Evolutionary conservation across 2,329 filamentous ascomycete genomes (phyloP), one percentile per base, ranked within the genome.

Genomic region (Botrytis tulipae): DNA sequence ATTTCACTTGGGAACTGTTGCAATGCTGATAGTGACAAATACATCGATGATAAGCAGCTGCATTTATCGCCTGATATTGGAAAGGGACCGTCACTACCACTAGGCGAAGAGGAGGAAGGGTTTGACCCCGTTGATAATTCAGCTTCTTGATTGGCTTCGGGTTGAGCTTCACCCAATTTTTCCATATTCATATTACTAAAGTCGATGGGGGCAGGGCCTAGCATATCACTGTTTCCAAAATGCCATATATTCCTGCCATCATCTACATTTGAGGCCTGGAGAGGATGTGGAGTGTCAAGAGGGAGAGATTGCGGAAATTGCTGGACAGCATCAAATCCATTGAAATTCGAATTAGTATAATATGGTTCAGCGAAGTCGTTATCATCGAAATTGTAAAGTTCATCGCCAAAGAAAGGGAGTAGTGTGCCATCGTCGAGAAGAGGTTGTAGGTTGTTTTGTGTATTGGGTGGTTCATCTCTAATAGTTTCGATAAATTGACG

Each of bases 401-500:
- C 73, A 60, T 75, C 65, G 20, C 48, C 73, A 63, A 60, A 40
- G 25, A 74, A 57, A 61, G 75, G 73, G 22, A 76, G 77, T 7
- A 76, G 12, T 57, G 71, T 67, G n/a, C 70, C 75, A 35, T 75
- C 35, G 35, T 77, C 75, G 40, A 73, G 63, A n/a, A 60, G 29
- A 44, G 74, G 42, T 14, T 70, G 66, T 65, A 48, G 48, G 40
- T 71, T 40, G 22, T 29, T 62, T 14, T 73, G 66, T 35, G 75
- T 69, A 9, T 29, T 48, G 25, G 42, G 25, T 25, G 62, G 73
- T 37, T 76, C 73, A 20, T 78, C 76, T 60, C 67, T 73, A 25
- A 72, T 42, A n/a, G 75, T 74, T 67, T 81, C 78, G 46, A 79
- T 76, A 67, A 79, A 80, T 54, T 82, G 85, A 73, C 87, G 84